Percentiles rank a stretch among this genome's conserved stretches.
Conservation (phyloP, 352 stramenopile genomes). For the Peronosclerospora sorghi region DNA sequence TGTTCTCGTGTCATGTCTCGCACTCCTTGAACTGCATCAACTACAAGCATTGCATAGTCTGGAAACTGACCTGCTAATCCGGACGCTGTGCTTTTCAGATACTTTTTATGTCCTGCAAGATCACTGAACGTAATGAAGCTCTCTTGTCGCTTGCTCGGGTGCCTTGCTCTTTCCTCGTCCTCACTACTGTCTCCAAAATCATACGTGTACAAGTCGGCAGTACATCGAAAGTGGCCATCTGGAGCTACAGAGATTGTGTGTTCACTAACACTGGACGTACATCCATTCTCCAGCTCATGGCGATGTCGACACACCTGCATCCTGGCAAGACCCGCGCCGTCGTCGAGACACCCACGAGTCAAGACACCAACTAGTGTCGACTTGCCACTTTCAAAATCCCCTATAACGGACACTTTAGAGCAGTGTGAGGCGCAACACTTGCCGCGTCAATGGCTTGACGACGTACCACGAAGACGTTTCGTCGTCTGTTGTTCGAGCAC, state of each 20-base stretch:
- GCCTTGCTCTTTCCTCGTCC: slow-evolving; percentile 5
- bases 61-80: slow-evolving; percentile 76
- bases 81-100: slow-evolving; percentile 83
- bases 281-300: slow-evolving; percentile 84
- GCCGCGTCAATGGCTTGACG: neutral
- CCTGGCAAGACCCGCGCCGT: slow-evolving; percentile 71
- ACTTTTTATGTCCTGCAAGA: slow-evolving; percentile 76
- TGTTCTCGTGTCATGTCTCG: slow-evolving; percentile 72
- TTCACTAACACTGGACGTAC: slow-evolving; percentile 83
- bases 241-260: slow-evolving; percentile 66
- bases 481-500: slow-evolving; percentile 40
- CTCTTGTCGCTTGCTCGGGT: slow-evolving; percentile 15
- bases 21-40: slow-evolving; percentile 55
- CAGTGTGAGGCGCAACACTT: neutral
- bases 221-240: slow-evolving; percentile 45
- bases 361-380: slow-evolving; percentile 86
- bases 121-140: slow-evolving; percentile 61
- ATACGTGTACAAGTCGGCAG: slow-evolving; percentile 36
- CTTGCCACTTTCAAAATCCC: slow-evolving; percentile 81
- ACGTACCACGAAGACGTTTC: slow-evolving; percentile 48
- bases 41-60: slow-evolving; percentile 80
- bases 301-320: slow-evolving; percentile 86
- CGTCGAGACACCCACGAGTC: slow-evolving; percentile 70
- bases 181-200: slow-evolving; percentile 42
- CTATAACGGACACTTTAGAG: slow-evolving; percentile 66